Evolutionary conservation across 345 rosid species (phyloP).

Genomic region (Syzygium oleosum): DNA sequence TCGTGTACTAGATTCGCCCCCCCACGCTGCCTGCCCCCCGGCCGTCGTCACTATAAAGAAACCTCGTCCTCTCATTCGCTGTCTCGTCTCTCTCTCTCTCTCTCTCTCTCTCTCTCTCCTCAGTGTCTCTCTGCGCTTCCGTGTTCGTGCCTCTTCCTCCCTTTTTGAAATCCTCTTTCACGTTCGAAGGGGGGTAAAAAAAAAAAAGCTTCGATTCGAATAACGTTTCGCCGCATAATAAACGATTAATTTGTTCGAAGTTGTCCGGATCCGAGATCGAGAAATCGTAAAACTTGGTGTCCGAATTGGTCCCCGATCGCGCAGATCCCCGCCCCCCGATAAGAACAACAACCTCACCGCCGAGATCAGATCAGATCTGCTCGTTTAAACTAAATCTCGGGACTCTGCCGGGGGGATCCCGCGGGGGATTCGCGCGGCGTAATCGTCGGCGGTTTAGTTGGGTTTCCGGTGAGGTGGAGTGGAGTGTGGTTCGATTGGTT

Average conservation of each 20-base stretch:
- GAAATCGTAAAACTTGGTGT: background rate
- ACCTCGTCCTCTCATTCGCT: background rate
- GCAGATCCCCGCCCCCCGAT: too few species aligned
- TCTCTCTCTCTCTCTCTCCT: background rate
- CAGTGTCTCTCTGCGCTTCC: background rate
- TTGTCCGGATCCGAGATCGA: background rate
- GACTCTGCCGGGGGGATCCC: background rate
- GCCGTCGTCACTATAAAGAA: background rate
- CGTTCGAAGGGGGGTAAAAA: background rate
- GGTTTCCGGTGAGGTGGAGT: background rate
- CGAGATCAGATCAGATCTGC: background rate
- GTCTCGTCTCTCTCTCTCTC: too few species aligned
- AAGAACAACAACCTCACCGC: background rate
- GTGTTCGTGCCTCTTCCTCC: background rate
- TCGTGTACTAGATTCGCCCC: conserved; percentile 25
- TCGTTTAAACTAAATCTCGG: background rate
- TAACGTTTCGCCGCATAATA: background rate
- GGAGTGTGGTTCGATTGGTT: background rate
- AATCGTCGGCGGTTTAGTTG: background rate
- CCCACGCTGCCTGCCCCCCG: background rate
- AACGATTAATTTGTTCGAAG: background rate
- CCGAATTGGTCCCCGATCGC: background rate
- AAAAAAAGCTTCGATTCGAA: background rate
- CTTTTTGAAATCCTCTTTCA: background rate
- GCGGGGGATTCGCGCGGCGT: background rate